These are phyloP conservation scores for Circinella umbellata DNA, from an alignment of 371 early-diverging fungal genomes.

Conservation along the genomic window DNA sequence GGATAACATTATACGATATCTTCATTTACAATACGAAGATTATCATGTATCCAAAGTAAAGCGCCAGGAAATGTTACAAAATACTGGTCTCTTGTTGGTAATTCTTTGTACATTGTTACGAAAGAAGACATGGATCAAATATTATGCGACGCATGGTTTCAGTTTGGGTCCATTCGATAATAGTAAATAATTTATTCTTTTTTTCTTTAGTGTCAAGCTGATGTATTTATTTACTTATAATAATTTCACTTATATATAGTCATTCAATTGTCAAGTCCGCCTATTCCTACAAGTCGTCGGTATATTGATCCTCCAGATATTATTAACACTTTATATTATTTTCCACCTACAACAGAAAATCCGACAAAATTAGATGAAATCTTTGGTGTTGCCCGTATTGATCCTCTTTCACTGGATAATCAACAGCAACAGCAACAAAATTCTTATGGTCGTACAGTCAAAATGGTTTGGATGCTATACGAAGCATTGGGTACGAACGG, in stretches of 20 bases:
- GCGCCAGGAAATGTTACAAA: slow-evolving; percentile 21
- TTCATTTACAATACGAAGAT: slow-evolving; percentile 74
- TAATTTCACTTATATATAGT: not conserved
- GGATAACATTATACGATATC: slow-evolving; percentile 40
- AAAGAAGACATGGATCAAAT: slow-evolving; percentile 50
- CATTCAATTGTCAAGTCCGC: not conserved
- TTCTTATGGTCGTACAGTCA: slow-evolving; percentile 13
- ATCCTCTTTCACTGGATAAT: slow-evolving; percentile 1
- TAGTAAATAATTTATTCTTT: not conserved
- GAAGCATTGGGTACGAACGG: slow-evolving; percentile 12
- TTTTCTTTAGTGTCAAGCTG: no score
- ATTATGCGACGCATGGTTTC: slow-evolving; percentile 43
- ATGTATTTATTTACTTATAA: not conserved
- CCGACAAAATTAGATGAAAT: slow-evolving; percentile 17
- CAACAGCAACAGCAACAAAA: slow-evolving; percentile 4
- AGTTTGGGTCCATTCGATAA: slow-evolving; percentile 1
- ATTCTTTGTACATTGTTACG: slow-evolving; percentile 45
- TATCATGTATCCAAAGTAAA: slow-evolving; percentile 52
- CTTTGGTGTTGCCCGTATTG: slow-evolving; percentile 16
- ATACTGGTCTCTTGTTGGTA: slow-evolving; percentile 50
- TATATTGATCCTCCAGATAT: slow-evolving; percentile 16
- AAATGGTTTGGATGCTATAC: slow-evolving; percentile 24
- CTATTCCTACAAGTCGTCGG: slow-evolving; percentile 18
- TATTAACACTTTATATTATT: slow-evolving; percentile 21
- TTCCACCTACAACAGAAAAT: slow-evolving; percentile 1